Evolutionary conservation across 2,329 filamentous ascomycete species (phyloP).

Genomic region (Delphinella strobiligena): DNA sequence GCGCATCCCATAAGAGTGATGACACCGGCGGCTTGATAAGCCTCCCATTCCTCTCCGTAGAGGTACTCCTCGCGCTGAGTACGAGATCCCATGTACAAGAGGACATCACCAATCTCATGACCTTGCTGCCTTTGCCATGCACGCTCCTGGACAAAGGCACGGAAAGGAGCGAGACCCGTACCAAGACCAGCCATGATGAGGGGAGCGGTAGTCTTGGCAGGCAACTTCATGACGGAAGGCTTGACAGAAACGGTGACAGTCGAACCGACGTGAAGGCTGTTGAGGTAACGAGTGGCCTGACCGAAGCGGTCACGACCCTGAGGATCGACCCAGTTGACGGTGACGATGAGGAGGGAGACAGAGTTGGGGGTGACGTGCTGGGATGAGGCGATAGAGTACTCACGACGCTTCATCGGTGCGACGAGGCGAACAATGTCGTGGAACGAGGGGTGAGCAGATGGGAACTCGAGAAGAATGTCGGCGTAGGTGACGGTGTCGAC

Average conservation of each 20-base stretch:
- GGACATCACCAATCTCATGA: constrained; percentile 83
- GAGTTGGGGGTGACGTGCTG: constrained; percentile 84
- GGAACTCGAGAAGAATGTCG: constrained; percentile 80
- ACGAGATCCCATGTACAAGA: constrained; percentile 92
- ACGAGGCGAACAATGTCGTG: constrained; percentile 82
- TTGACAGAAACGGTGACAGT: constrained; percentile 88
- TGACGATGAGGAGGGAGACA: constrained; percentile 94
- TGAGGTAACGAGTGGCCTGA: constrained; percentile 85
- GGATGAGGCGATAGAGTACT: constrained; percentile 98
- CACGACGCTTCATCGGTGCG: constrained; percentile 82
- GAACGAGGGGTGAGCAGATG: constrained; percentile 77
- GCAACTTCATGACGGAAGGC: constrained; percentile 98
- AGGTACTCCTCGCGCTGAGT: constrained; percentile 98
- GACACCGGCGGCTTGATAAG: constrained; percentile 88
- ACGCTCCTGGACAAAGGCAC: constrained; percentile 94
- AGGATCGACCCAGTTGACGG: constrained; percentile 88
- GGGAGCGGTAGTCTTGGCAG: constrained; percentile 70
- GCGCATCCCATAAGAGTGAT: constrained; percentile 88
- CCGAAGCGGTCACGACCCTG: constrained; percentile 81
- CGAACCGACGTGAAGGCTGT: constrained; percentile 59
- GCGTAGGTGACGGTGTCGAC: constrained; percentile 86
- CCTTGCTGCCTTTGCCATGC: constrained; percentile 97
- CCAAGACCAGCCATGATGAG: constrained; percentile 99
- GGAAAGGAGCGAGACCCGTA: constrained; percentile 96
- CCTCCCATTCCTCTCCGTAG: constrained; percentile 98